These are phyloP conservation scores for Neocatenulostroma microsporum DNA, from an alignment of 2,329 filamentous ascomycete genomes.

Conservation along the genomic window DNA sequence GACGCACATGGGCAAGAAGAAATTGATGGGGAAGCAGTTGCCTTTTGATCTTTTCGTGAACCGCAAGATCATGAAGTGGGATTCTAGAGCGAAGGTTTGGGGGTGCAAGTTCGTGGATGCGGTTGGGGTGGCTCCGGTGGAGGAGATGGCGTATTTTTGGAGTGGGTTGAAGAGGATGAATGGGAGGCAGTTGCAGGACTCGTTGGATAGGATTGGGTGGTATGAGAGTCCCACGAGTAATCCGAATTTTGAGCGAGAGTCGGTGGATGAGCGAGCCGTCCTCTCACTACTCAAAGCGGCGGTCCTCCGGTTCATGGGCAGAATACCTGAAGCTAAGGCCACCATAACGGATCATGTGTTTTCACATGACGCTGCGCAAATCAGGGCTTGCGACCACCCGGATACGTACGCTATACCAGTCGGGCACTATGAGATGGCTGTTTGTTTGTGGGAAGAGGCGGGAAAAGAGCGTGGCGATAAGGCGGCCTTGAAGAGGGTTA, in stretches of 20 bases:
- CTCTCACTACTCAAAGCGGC: slow-evolving; percentile 59
- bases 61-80: slow-evolving; percentile 83
- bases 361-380: slow-evolving; percentile 44
- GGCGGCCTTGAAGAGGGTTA: slow-evolving; percentile 53
- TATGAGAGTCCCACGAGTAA: slow-evolving; percentile 52
- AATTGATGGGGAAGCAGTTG: slow-evolving; percentile 79
- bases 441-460: slow-evolving; percentile 66
- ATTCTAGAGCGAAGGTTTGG: slow-evolving; percentile 62
- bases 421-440: slow-evolving; percentile 80
- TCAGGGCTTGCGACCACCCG: slow-evolving; percentile 45
- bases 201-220: slow-evolving; percentile 58
- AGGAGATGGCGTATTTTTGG: slow-evolving; percentile 95
- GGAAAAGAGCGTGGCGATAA: slow-evolving; percentile 32
- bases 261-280: slow-evolving; percentile 55
- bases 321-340: slow-evolving; percentile 51
- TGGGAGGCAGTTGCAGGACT: slow-evolving; percentile 54
- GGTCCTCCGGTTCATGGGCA: slow-evolving; percentile 56
- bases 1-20: slow-evolving; percentile 70
- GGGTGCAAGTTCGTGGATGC: slow-evolving; percentile 67
- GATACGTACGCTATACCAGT: slow-evolving; percentile 67
- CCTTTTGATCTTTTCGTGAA: slow-evolving; percentile 82
- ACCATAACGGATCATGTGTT: slow-evolving; percentile 58
- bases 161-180: slow-evolving; percentile 80
- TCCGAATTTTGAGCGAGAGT: slow-evolving; percentile 45
- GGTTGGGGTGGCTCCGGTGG: slow-evolving; percentile 67